Conservation (phyloP, 768 basidiomycete species). For the Boletus speciosus region DNA sequence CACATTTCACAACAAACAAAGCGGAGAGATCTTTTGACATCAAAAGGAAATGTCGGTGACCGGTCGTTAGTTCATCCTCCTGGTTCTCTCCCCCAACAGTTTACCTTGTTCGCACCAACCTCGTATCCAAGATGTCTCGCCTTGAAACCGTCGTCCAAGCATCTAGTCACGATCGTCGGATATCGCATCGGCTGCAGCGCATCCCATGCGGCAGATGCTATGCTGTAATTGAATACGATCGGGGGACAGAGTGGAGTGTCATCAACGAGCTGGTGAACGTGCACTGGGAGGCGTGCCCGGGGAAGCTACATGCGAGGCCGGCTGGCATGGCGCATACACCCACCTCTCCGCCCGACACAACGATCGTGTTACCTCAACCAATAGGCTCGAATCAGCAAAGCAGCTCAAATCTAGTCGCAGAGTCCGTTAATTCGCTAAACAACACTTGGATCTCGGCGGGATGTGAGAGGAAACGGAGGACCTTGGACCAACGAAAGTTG, state of each 20-base stretch:
- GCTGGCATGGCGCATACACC: conserved; percentile 11
- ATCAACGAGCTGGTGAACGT: conserved; percentile 27
- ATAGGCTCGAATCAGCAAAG: background rate
- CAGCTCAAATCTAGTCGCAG: background rate
- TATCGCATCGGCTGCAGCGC: conserved; percentile 6
- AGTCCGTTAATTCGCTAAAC: background rate
- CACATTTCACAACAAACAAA: conserved; percentile 34
- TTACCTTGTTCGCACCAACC: conserved; percentile 11
- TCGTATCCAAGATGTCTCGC: conserved; percentile 18
- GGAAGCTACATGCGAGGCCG: conserved; percentile 15
- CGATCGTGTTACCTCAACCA: conserved; percentile 9
- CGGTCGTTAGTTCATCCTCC: conserved; percentile 3
- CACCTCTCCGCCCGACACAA: conserved; percentile 10
- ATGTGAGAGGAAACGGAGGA: conserved; percentile 29
- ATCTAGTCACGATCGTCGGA: conserved; percentile 9
- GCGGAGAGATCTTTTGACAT: conserved; percentile 16
- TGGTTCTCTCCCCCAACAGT: background rate
- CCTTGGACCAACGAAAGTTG: conserved; percentile 23
- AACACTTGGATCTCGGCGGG: conserved; percentile 13
- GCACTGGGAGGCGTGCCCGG: conserved; percentile 28
- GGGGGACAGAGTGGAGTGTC: conserved; percentile 22
- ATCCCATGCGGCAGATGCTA: conserved; percentile 29
- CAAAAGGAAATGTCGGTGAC: conserved; percentile 20
- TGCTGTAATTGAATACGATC: conserved; percentile 26
- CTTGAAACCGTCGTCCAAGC: conserved; percentile 6